phyloP scores from a whole-genome alignment of 2,329 filamentous ascomycete species.

The Fusarium multiceps region DNA sequence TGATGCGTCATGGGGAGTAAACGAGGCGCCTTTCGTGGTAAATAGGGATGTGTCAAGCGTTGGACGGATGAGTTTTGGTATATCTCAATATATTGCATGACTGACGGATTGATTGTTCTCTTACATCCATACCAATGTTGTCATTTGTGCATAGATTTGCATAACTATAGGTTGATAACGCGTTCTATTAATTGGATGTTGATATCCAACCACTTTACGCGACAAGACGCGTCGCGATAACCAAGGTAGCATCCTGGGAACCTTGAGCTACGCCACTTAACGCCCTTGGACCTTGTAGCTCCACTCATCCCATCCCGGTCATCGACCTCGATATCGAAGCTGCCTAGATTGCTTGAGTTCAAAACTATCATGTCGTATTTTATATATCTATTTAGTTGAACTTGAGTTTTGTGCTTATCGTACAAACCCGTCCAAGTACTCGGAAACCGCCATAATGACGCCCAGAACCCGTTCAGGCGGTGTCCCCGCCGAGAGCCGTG shows the following conservation, averaged over 20 bases:
- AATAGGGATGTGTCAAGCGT: conserved; percentile 17
- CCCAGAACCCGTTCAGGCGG: conserved; percentile 55
- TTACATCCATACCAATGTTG: background rate
- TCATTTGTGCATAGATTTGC: background rate
- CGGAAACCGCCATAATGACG: conserved; percentile 46
- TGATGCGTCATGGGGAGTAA: conserved; percentile 16
- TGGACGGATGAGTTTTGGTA: conserved; percentile 18
- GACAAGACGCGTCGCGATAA: conserved; percentile 40
- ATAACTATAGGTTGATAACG: background rate
- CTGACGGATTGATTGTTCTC: background rate
- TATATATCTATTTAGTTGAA: background rate
- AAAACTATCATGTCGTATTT: conserved; percentile 17
- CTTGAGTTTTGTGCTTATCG: background rate
- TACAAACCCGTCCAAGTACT: background rate
- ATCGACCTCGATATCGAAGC: conserved; percentile 18
- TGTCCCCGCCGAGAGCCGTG: conserved; percentile 50
- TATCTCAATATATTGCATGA: conserved; percentile 24
- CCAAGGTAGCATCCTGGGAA: background rate
- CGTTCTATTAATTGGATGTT: background rate
- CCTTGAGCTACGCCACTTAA: conserved; percentile 34
- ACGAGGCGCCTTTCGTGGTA: conserved; percentile 32
- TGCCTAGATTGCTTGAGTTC: conserved; percentile 8
- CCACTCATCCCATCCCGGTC: conserved; percentile 25
- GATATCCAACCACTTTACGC: conserved; percentile 36
- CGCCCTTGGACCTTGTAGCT: conserved; percentile 23